Percentiles rank a stretch among this genome's conserved stretches.
phyloP scores from a whole-genome alignment of 1,284 basidiomycete species.

The Athelia sp. region DNA sequence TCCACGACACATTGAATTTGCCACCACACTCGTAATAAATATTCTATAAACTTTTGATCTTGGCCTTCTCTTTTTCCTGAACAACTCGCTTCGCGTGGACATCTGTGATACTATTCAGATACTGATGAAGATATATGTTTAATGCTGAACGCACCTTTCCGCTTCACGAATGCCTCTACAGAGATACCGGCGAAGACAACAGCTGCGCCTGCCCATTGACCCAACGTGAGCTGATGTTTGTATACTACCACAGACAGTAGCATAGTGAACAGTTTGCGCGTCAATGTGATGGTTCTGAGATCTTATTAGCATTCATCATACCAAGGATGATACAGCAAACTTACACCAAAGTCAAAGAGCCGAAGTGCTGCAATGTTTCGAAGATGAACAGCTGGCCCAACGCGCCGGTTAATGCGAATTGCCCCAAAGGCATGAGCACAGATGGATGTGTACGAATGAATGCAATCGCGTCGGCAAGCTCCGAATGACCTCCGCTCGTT shows the following conservation, averaged over 20 bases:
- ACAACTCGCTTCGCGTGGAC: conserved; percentile 74
- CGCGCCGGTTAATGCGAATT: conserved; percentile 89
- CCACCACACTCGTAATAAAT: not conserved
- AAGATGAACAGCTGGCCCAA: conserved; percentile 98
- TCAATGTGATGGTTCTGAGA: conserved; percentile 84
- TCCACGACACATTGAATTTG: not conserved
- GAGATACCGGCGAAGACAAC: conserved; percentile 94
- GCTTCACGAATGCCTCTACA: conserved; percentile 87
- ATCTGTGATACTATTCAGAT: conserved; percentile 36
- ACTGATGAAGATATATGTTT: not conserved
- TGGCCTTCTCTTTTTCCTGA: conserved; percentile 77
- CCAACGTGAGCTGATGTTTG: conserved; percentile 76
- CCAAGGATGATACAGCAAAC: no score
- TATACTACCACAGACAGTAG: conserved; percentile 92
- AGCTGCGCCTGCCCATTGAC: conserved; percentile 89
- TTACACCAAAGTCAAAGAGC: conserved; percentile 88
- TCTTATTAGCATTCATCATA: not conserved
- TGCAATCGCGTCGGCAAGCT: conserved; percentile 63
- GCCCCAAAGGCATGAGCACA: conserved; percentile 71
- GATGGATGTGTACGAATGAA: conserved; percentile 82
- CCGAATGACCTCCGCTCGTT: conserved; percentile 50
- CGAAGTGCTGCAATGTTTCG: conserved; percentile 95
- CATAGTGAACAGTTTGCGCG: conserved; percentile 99
- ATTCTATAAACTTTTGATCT: conserved; percentile 65
- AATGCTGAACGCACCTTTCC: conserved; percentile 50